Conservation (phyloP, 2,329 filamentous ascomycete species). For the Colletotrichum aenigma region DNA sequence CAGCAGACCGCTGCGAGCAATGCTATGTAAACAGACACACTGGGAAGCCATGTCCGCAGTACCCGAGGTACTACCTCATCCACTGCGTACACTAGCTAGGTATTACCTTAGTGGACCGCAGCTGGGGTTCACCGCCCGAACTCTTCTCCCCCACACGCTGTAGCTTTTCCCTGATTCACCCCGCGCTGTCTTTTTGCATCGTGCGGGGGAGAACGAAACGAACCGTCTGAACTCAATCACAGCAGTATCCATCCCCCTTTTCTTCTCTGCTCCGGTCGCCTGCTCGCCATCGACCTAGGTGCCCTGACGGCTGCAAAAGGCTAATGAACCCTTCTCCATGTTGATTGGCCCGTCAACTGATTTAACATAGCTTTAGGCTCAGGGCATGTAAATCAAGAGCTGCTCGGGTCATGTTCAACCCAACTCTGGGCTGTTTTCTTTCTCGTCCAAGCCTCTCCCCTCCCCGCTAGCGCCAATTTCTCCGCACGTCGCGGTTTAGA, state of each 20-base stretch:
- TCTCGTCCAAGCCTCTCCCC: background rate
- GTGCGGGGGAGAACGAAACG: conserved; percentile 1
- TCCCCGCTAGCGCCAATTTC: background rate
- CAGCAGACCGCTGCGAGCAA: background rate
- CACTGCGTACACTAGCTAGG: no score
- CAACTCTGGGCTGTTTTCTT: background rate
- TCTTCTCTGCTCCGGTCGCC: background rate
- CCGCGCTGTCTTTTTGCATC: background rate
- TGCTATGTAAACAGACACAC: background rate
- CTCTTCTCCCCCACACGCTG: background rate
- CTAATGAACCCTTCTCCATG: background rate
- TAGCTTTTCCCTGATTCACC: background rate
- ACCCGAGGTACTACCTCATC: background rate
- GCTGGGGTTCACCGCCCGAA: background rate
- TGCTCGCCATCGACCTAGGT: background rate
- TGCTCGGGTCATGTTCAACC: background rate
- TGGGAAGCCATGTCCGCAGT: background rate
- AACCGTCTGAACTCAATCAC: background rate
- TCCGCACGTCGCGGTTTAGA: conserved; percentile 6
- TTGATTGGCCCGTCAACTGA: background rate
- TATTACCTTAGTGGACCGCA: background rate
- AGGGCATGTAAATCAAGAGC: background rate
- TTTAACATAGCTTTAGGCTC: background rate
- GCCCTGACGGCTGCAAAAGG: background rate
- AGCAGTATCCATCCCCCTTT: background rate